These are phyloP conservation scores for Cubamyces lactineus DNA, from an alignment of 768 basidiomycete genomes.

Conservation along the genomic window DNA sequence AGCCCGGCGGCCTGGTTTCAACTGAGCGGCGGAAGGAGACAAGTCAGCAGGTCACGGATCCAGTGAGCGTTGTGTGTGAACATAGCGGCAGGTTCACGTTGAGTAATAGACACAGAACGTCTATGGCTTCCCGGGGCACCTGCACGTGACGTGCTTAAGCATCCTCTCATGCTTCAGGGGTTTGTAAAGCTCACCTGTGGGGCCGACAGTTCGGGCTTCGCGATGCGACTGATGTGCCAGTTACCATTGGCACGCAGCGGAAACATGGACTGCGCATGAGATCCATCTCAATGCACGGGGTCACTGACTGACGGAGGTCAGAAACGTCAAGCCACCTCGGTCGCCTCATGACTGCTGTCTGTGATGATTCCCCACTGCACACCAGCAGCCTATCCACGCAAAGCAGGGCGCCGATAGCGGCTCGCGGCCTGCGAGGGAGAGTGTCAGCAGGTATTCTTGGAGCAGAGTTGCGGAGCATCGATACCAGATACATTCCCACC, in stretches of 20 bases:
- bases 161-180: constrained; percentile 23
- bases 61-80: constrained; percentile 16
- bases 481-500: constrained; percentile 10
- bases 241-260: neutral
- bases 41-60: constrained; percentile 23
- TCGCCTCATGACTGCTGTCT: constrained; percentile 2
- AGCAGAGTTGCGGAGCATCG: constrained; percentile 4
- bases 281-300: neutral
- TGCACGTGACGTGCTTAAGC: constrained; percentile 22
- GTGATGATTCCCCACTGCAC: neutral
- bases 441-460: constrained; percentile 13
- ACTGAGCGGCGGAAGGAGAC: neutral
- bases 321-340: neutral
- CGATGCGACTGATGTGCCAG: constrained; percentile 10
- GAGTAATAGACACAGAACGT: constrained; percentile 23
- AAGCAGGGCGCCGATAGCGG: neutral
- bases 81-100: constrained; percentile 4
- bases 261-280: constrained; percentile 1
- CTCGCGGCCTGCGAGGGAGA: neutral
- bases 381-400: neutral
- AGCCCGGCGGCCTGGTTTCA: constrained; percentile 13
- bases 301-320: neutral
- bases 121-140: constrained; percentile 6
- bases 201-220: constrained; percentile 15
- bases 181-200: constrained; percentile 19